A percentile compares a stretch with the other conserved stretches of the same genome.
Evolutionary conservation across 2,329 filamentous ascomycete species (phyloP).

Genomic region (Cladophialophora yegresii): DNA sequence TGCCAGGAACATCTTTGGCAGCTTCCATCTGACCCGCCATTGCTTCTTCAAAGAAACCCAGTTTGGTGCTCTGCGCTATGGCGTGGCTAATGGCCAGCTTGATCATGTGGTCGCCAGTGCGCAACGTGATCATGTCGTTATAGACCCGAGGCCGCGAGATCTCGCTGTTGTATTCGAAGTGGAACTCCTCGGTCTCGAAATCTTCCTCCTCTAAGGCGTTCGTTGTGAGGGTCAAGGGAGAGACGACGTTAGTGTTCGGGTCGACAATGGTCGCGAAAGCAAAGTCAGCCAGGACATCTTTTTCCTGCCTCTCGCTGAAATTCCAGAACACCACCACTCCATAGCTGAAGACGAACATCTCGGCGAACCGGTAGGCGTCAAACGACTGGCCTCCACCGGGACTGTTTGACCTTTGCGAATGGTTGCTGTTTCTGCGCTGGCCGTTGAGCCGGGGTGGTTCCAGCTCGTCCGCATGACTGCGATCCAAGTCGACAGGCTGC

Average conservation of each 20-base stretch:
- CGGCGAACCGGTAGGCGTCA: constrained; percentile 78
- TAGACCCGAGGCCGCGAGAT: constrained; percentile 88
- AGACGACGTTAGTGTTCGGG: constrained; percentile 38
- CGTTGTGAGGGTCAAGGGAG: constrained; percentile 66
- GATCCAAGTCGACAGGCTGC: constrained; percentile 35
- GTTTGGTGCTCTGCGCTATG: constrained; percentile 94
- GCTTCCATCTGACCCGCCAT: constrained; percentile 94
- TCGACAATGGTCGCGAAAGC: constrained; percentile 63
- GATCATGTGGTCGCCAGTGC: constrained; percentile 97
- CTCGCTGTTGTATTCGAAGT: constrained; percentile 91
- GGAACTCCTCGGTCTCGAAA: constrained; percentile 96
- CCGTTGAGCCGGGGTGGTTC: constrained; percentile 41
- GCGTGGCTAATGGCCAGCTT: constrained; percentile 68
- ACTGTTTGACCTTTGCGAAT: constrained; percentile 49
- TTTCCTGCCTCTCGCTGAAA: constrained; percentile 93
- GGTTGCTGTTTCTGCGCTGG: constrained; percentile 35
- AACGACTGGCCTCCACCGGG: constrained; percentile 57
- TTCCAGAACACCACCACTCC: constrained; percentile 99
- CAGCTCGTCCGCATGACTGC: constrained; percentile 34
- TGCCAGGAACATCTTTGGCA: constrained; percentile 87
- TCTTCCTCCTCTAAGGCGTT: constrained; percentile 82
- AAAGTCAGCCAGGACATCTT: constrained; percentile 90
- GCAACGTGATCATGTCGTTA: constrained; percentile 98
- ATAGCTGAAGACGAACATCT: constrained; percentile 97
- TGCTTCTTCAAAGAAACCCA: constrained; percentile 92